Evolutionary conservation across 257 asterid species (phyloP), one percentile per base, ranked within the genome.

Genomic region (Gardenia jasminoides): DNA sequence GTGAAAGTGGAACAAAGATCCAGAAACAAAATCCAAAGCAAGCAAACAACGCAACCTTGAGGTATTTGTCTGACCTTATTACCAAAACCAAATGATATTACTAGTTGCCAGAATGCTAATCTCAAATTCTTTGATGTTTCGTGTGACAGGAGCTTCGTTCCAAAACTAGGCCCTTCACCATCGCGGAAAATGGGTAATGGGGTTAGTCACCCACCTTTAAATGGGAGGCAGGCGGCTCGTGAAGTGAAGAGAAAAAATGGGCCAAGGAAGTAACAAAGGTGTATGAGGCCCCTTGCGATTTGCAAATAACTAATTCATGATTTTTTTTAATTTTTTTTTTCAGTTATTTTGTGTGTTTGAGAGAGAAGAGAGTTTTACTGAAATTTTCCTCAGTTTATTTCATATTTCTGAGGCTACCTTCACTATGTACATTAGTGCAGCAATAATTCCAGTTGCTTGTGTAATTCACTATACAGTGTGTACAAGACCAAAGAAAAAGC

Each of bases 221-320:
- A 56, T 74, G 97, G 92, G 46, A 86, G 90, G 81, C 89, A 83
- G 54, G 81, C 80, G n/a, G 41, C 86, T 56, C 62, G 88, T 48
- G 97, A 88, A 80, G 80, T 78, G 47, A 92, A 94, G 80, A 90
- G 96, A 43, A 93, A 93, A 87, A 72, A 85, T 3, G 96, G 86
- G 67, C 83, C 73, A 44, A 92, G 98, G 82, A 94, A 93, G 86
- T 90, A 87, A 86, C 54, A n/a, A 64, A 80, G 36, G 28, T n/a
- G 33, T 9, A 48, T 26, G 30, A 19, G 65, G 52, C 31, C 33
- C 33, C 41, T 67, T 76, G 71, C 22, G 64, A 44, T 74, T 62
- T 72, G 70, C 78, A 47, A 77, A 73, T 74, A 74, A 28, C 43
- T 64, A 36, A 75, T 80, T 79, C 80, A 67, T 75, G 66, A 83